phyloP scores from a whole-genome alignment of 1,284 basidiomycete genomes.

The Spongispora temasekensis region DNA sequence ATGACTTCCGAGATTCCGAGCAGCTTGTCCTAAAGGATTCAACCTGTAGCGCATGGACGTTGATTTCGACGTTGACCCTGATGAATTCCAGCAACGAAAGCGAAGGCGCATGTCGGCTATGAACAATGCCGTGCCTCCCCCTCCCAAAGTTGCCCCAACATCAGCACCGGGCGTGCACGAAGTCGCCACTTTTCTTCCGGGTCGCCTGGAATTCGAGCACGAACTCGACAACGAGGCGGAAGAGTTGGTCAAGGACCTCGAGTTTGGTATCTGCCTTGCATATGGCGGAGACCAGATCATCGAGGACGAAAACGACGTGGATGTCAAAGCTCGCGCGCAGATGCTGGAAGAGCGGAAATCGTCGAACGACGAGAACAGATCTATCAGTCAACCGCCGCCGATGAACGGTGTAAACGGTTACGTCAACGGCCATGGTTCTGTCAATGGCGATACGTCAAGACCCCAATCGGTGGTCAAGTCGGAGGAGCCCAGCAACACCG shows the following conservation, averaged over 20 bases:
- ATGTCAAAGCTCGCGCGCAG: conserved; percentile 66
- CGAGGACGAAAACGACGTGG: conserved; percentile 71
- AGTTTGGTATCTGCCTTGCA: conserved; percentile 86
- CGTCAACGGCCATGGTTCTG: conserved; percentile 48
- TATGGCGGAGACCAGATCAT: conserved; percentile 86
- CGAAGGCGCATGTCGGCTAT: conserved; percentile 79
- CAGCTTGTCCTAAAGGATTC: conserved; percentile 1
- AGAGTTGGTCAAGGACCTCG: conserved; percentile 93
- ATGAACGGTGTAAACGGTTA: conserved; percentile 45
- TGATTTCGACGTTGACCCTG: conserved; percentile 73
- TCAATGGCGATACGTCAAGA: conserved; percentile 47
- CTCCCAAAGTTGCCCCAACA: conserved; percentile 78
- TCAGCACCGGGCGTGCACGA: conserved; percentile 95
- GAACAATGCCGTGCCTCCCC: conserved; percentile 50
- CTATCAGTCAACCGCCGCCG: conserved; percentile 24
- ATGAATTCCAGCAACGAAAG: conserved; percentile 86
- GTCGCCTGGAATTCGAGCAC: conserved; percentile 96
- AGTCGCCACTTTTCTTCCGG: conserved; percentile 91
- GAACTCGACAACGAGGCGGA: conserved; percentile 98
- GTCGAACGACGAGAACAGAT: conserved; percentile 35
- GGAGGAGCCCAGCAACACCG: conserved; percentile 44
- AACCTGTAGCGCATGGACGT: conserved; percentile 52
- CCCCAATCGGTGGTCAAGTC: conserved; percentile 42
- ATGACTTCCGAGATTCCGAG: background rate
- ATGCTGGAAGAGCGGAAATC: conserved; percentile 69